phyloP scores from a whole-genome alignment of 2,329 filamentous ascomycete species.

The Zymoseptoria passerinii region DNA sequence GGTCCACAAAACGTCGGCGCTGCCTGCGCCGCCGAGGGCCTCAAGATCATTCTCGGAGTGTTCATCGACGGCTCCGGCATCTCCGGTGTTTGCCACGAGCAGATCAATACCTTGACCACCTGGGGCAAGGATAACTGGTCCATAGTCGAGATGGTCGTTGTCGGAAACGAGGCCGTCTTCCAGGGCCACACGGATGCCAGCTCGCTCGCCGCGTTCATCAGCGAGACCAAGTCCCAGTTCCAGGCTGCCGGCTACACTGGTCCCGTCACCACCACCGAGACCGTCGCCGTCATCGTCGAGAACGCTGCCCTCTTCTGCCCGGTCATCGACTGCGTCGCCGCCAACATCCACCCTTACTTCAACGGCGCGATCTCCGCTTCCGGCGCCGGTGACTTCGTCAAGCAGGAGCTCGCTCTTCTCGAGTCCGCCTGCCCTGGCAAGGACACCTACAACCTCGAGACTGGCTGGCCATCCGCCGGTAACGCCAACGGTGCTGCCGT shows the following conservation, averaged over 20 bases:
- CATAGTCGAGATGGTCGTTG: constrained; percentile 68
- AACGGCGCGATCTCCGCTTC: constrained; percentile 57
- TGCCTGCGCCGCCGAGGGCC: constrained; percentile 56
- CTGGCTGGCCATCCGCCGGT: constrained; percentile 75
- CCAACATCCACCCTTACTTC: constrained; percentile 94
- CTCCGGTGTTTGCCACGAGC: constrained; percentile 51
- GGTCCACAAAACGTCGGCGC: constrained; percentile 67
- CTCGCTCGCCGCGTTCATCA: constrained; percentile 64
- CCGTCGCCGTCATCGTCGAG: constrained; percentile 65
- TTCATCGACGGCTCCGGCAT: constrained; percentile 62
- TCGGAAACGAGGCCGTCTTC: constrained; percentile 88
- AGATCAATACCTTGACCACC: constrained; percentile 62
- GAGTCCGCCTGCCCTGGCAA: constrained; percentile 61
- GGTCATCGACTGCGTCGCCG: constrained; percentile 68
- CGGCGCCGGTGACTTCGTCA: constrained; percentile 68
- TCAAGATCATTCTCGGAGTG: constrained; percentile 80
- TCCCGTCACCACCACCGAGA: constrained; percentile 76
- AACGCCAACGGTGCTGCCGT: constrained; percentile 62
- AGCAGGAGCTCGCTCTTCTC: constrained; percentile 63
- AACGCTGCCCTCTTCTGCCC: constrained; percentile 57
- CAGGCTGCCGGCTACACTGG: constrained; percentile 52
- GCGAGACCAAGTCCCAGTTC: constrained; percentile 56
- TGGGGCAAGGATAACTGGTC: constrained; percentile 67
- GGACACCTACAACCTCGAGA: constrained; percentile 75
- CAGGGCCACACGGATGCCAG: constrained; percentile 57